Evolutionary conservation across 2,329 filamentous ascomycete genomes (phyloP).

Genomic region (Davidsoniella neocaledoniae): DNA sequence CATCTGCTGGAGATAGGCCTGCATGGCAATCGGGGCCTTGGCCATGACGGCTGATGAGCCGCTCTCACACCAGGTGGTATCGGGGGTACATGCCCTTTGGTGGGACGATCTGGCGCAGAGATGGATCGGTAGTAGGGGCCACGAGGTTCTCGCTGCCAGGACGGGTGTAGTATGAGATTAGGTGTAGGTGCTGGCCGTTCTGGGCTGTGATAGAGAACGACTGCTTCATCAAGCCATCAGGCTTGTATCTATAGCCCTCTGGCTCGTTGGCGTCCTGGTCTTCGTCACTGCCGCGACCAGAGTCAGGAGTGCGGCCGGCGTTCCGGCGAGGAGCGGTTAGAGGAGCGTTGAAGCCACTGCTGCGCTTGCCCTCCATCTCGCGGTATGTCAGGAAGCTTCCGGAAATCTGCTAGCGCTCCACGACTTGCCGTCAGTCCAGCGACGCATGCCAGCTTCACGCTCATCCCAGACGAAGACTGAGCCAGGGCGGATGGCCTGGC

Average conservation of each 20-base stretch:
- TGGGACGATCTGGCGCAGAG: conserved; percentile 66
- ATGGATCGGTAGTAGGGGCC: conserved; percentile 67
- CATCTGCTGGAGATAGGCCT: conserved; percentile 21
- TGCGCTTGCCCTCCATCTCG: conserved; percentile 97
- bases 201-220: conserved; percentile 98
- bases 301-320: conserved; percentile 66
- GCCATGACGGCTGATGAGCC: conserved; percentile 68
- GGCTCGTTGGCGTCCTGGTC: conserved; percentile 72
- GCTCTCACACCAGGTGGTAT: conserved; percentile 79
- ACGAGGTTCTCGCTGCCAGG: conserved; percentile 55
- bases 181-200: conserved; percentile 72
- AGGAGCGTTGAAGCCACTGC: conserved; percentile 49
- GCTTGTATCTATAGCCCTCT: conserved; percentile 88
- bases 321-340: conserved; percentile 28
- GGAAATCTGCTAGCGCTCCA: conserved; percentile 94
- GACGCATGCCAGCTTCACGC: conserved; percentile 89
- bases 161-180: conserved; percentile 92
- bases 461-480: conserved; percentile 99
- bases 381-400: conserved; percentile 95
- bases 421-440: conserved; percentile 98
- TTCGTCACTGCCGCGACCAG: conserved; percentile 64
- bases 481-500: conserved; percentile 86
- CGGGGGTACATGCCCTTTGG: conserved; percentile 93
- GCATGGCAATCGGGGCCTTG: conserved; percentile 48
- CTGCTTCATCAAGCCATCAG: conserved; percentile 96